Evolutionary conservation across 2,329 filamentous ascomycete species (phyloP).

Genomic region (Alternaria sp.): DNA sequence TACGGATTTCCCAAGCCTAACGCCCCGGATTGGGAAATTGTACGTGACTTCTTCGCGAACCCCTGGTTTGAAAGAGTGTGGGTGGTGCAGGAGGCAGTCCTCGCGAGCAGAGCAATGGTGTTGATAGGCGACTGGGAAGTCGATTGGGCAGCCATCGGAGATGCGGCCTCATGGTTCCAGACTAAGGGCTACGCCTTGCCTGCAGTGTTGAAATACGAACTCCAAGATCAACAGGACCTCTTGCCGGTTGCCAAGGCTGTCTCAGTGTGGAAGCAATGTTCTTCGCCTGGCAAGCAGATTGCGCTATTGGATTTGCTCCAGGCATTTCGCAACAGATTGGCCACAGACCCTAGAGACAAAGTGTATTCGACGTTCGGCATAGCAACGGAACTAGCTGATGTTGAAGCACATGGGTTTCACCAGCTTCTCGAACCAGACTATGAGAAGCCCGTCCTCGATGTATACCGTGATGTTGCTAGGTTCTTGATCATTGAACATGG

Average conservation of each 20-base stretch:
- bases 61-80: slow-evolving; percentile 2
- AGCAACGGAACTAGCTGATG: neutral
- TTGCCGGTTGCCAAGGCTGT: slow-evolving; percentile 1
- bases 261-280: neutral
- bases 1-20: no score
- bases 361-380: slow-evolving; percentile 5
- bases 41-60: neutral
- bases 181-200: slow-evolving; percentile 5
- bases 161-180: slow-evolving; percentile 4
- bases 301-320: neutral
- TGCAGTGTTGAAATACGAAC: neutral
- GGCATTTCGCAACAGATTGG: neutral
- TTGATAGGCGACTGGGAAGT: slow-evolving; percentile 8
- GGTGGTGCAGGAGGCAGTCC: slow-evolving; percentile 5
- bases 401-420: neutral
- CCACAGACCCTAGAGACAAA: neutral
- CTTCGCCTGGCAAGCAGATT: neutral
- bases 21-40: neutral
- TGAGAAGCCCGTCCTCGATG: neutral
- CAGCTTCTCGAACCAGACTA: slow-evolving; percentile 2
- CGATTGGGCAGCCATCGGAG: slow-evolving; percentile 6
- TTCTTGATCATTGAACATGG: slow-evolving; percentile 2
- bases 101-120: neutral
- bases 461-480: neutral
- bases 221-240: neutral